Evolutionary conservation across 78 protist species (phyloP), one percentile per base, ranked within the genome.

Genomic region (Mantamonas sphyraenae): DNA sequence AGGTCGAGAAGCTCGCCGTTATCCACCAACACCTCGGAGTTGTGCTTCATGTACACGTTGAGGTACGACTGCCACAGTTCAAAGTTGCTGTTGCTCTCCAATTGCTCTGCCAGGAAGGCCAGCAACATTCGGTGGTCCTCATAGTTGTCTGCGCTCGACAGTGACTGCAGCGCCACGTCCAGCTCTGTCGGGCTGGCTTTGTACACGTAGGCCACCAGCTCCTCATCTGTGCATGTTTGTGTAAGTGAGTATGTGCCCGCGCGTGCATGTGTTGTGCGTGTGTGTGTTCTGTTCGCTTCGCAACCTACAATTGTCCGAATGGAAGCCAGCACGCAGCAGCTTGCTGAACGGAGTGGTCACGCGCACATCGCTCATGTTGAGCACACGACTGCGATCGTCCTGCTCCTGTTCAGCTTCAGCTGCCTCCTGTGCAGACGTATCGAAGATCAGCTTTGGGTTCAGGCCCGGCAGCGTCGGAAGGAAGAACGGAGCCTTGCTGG

Each of bases 401-500:
- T 0, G 34, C 51, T 61, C 67, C 67, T 61, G 53, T 16, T 9
- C 67, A 9, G 67, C 53, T 51, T 5, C 63, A 31, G 31, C 40
- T 3, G 17, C 63, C 37, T 28, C 63, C 63, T n/a, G n/a, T n/a
- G n/a, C 34, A 4, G 26, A 43, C 56, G 56, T 42, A 42, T 42
- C 47, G 10, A 63, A 63, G n/a, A n/a, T n/a, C n/a, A n/a, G n/a
- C 56, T 51, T 76, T 47, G 82, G 79, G 24, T 76, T 53, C n/a
- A 75, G 59, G 42, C 82, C 82, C 33, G 63, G 55, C 40, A 66
- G 61, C 10, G 81, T 71, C 16, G 82, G 56, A 16, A 75, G 71
- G 56, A 82, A 75, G 79, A 82, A 82, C 47, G 81, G 81, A 39
- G 87, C 82, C 77, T 63, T 53, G 22, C 40, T 51, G 60, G 81